Base-by-base conservation (phyloP, 2,329 filamentous ascomycete species). In the Purpureocillium takamizusanense region DNA sequence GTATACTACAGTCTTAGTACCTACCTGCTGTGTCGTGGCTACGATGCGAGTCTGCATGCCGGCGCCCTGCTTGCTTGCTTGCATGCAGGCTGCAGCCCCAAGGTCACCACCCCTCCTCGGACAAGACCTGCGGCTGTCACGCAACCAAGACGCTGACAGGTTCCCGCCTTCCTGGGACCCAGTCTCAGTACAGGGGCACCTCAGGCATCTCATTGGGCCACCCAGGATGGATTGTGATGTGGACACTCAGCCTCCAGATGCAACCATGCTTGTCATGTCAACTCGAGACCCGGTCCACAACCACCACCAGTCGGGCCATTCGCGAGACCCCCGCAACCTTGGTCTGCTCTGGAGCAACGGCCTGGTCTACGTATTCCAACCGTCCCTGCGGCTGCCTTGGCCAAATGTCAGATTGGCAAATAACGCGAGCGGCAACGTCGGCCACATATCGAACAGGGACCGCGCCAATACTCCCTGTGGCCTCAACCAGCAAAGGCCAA, bases 201-300 rank as follows among this genome's bases (percentile, higher is more conserved):
- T 30, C 23, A 13, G 29, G 6, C 34, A 36, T 36, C 25, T 23
- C 34, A 36, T 36, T 36, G 25, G 31, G 34, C 25, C n/a, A 13
- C 27, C 3, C 15, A 9, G 27, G 15, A 17, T 30, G 21, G 6
- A 25, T 10, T 10, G 21, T 25, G 21, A 25, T 15, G 15, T 13
- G 27, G 27, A 35, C n/a, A 18, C 15, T 18, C 12, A 18, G 34
- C 34, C 34, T 12, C 25, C 15, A 29, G 34, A 36, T 36, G 34
- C 25, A 12, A 36, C 28, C 23, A 35, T 35, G 34, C 18, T 27
- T 28, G 33, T 29, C 34, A 29, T 25, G 21, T 25, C 10, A 5
- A 10, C 21, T 5, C 21, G 21, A 10, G n/a, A n/a, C n/a, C n/a
- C n/a, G n/a, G n/a, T n/a, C n/a, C n/a, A n/a, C n/a, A n/a, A n/a